These are phyloP conservation scores for Piedraia hortae DNA, from an alignment of 2,329 filamentous ascomycete species.

Conservation along the genomic window DNA sequence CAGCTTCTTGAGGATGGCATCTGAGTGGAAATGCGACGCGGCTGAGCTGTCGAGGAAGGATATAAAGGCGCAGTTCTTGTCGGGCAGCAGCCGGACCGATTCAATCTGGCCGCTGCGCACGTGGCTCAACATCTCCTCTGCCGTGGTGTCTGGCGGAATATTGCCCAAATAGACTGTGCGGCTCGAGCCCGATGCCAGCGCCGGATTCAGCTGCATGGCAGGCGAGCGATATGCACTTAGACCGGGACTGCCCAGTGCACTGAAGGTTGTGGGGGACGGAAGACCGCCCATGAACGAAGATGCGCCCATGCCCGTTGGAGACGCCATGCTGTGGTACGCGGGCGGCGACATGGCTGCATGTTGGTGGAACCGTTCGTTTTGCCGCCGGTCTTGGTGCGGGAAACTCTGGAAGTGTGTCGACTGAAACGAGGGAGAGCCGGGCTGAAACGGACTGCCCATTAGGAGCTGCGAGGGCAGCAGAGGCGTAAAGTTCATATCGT, in stretches of 20 bases:
- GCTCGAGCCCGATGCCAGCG: constrained; percentile 68
- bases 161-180: constrained; percentile 93
- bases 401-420: constrained; percentile 80
- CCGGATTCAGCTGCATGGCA: constrained; percentile 30
- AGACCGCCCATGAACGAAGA: constrained; percentile 63
- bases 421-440: constrained; percentile 71
- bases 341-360: constrained; percentile 40
- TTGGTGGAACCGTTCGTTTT: constrained; percentile 18
- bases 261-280: constrained; percentile 54
- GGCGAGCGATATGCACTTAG: constrained; percentile 17
- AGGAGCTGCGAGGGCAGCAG: constrained; percentile 82
- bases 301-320: constrained; percentile 56
- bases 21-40: constrained; percentile 95
- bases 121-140: constrained; percentile 87
- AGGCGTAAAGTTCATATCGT: constrained; percentile 96
- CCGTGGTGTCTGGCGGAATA: constrained; percentile 89
- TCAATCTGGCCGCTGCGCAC: constrained; percentile 95
- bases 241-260: constrained; percentile 25
- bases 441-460: constrained; percentile 87
- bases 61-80: constrained; percentile 99
- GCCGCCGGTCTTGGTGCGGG: constrained; percentile 42
- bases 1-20: constrained; percentile 98
- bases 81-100: constrained; percentile 83
- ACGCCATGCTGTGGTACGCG: constrained; percentile 61
- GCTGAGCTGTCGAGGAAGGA: constrained; percentile 95